phyloP scores from a whole-genome alignment of 1,284 basidiomycete genomes.

The Pterulicium gracile region DNA sequence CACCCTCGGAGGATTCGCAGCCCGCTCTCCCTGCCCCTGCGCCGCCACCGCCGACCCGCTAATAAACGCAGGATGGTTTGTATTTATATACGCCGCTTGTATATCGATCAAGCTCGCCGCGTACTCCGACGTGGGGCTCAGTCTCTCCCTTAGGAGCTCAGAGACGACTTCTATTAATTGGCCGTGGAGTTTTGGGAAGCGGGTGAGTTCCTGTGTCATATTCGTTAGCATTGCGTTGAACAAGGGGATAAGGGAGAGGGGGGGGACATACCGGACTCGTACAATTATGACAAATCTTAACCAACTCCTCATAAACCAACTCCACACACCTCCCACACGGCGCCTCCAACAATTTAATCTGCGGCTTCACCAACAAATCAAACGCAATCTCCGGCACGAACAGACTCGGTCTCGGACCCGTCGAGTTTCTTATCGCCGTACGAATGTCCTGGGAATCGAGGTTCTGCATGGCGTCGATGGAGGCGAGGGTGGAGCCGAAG shows the following conservation, averaged over 20 bases:
- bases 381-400: slow-evolving; percentile 98
- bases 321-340: slow-evolving; percentile 95
- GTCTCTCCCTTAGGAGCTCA: slow-evolving; percentile 87
- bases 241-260: slow-evolving; percentile 2
- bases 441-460: slow-evolving; percentile 93
- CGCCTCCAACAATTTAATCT: slow-evolving; percentile 93
- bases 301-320: slow-evolving; percentile 96
- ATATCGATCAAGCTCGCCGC: slow-evolving; percentile 94
- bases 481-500: slow-evolving; percentile 86
- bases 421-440: slow-evolving; percentile 97
- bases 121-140: slow-evolving; percentile 95
- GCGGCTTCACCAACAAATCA: slow-evolving; percentile 95
- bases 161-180: slow-evolving; percentile 97
- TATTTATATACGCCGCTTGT: slow-evolving; percentile 99
- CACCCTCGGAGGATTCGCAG: neutral
- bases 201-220: slow-evolving; percentile 75
- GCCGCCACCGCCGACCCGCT: slow-evolving; percentile 52
- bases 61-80: slow-evolving; percentile 90
- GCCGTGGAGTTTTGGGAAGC: slow-evolving; percentile 89
- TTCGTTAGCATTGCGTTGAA: slow-evolving; percentile 1
- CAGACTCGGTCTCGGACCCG: slow-evolving; percentile 90
- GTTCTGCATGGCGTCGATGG: slow-evolving; percentile 87
- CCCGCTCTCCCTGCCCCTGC: too few relatives aligned
- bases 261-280: slow-evolving; percentile 62
- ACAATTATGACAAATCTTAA: slow-evolving; percentile 99